These are phyloP conservation scores for Dendrobium chrysotoxum DNA, from an alignment of 106 monocot species.

Conservation along the genomic window DNA sequence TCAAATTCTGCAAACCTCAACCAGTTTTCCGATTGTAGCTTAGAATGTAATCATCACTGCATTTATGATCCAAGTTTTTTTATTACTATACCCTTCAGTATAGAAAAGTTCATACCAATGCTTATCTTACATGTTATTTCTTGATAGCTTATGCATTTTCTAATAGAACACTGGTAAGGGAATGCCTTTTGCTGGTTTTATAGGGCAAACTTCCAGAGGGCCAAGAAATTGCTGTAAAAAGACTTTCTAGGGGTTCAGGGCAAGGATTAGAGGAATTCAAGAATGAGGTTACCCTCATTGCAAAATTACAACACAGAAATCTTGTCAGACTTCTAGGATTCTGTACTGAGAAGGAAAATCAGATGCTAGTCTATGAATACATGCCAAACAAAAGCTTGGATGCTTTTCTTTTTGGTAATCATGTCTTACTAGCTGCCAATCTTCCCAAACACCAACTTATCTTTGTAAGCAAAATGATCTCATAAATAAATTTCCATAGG, in stretches of 20 bases:
- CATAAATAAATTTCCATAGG: not conserved
- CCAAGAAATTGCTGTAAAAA: slow-evolving; percentile 10
- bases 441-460: not conserved
- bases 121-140: not conserved
- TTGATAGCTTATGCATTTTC: not conserved
- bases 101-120: no score
- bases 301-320: slow-evolving; percentile 7
- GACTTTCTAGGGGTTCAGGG: slow-evolving; percentile 8
- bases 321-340: slow-evolving; percentile 3
- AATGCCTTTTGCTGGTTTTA: not conserved
- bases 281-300: slow-evolving; percentile 6
- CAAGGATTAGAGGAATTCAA: slow-evolving; percentile 8
- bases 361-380: slow-evolving; percentile 11
- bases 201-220: slow-evolving; percentile 3
- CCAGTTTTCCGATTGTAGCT: no score
- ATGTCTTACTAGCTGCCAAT: not conserved
- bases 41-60: no score
- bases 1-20: no score
- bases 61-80: no score
- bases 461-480: not conserved
- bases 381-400: slow-evolving; percentile 13
- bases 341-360: slow-evolving; percentile 1
- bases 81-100: no score
- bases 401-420: slow-evolving; percentile 4
- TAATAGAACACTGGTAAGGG: not conserved